Percentiles rank a stretch among this genome's conserved stretches.
Conservation (phyloP, 2,329 filamentous ascomycete species). For the Calcarisporium arbuscula region DNA sequence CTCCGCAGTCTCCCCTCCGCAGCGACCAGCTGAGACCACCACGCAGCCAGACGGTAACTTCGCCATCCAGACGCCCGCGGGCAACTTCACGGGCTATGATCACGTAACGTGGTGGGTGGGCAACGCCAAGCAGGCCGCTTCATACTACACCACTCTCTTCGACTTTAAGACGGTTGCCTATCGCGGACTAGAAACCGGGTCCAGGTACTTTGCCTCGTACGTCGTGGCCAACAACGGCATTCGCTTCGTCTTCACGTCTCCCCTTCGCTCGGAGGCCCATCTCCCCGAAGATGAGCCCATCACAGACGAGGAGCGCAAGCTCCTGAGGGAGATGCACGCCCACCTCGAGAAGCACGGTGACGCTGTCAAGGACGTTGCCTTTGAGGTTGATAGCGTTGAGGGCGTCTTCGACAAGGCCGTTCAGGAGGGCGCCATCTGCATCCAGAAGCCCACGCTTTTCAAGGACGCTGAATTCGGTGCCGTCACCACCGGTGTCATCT, state of each 20-base stretch:
- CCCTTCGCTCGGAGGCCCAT: slow-evolving; percentile 56
- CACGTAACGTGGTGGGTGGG: slow-evolving; percentile 95
- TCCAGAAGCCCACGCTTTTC: slow-evolving; percentile 51
- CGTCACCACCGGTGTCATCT: slow-evolving; percentile 71
- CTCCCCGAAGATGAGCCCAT: slow-evolving; percentile 55
- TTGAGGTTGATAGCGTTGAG: slow-evolving; percentile 85
- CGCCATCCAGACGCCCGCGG: slow-evolving; percentile 42
- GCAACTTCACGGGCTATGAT: slow-evolving; percentile 76
- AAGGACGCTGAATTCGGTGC: slow-evolving; percentile 57
- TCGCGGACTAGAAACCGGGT: slow-evolving; percentile 81
- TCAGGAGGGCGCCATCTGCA: slow-evolving; percentile 52
- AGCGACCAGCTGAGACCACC: slow-evolving; percentile 35
- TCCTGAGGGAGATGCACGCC: slow-evolving; percentile 69
- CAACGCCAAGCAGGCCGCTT: slow-evolving; percentile 91
- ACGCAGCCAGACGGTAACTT: slow-evolving; percentile 43
- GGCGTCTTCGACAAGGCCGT: slow-evolving; percentile 73
- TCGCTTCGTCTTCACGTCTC: slow-evolving; percentile 78
- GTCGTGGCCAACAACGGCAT: slow-evolving; percentile 73
- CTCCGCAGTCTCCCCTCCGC: slow-evolving; percentile 46
- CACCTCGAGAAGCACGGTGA: slow-evolving; percentile 87
- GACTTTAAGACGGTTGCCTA: slow-evolving; percentile 82
- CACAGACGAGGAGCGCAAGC: slow-evolving; percentile 53
- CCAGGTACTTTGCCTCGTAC: slow-evolving; percentile 73
- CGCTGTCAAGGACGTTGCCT: slow-evolving; percentile 90
- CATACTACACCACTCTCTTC: slow-evolving; percentile 82